A percentile compares a stretch with the other conserved stretches of the same genome.
These are phyloP conservation scores for Yamadazyma triangularis DNA, from an alignment of 1,139 yeast genomes.

Conservation along the genomic window DNA sequence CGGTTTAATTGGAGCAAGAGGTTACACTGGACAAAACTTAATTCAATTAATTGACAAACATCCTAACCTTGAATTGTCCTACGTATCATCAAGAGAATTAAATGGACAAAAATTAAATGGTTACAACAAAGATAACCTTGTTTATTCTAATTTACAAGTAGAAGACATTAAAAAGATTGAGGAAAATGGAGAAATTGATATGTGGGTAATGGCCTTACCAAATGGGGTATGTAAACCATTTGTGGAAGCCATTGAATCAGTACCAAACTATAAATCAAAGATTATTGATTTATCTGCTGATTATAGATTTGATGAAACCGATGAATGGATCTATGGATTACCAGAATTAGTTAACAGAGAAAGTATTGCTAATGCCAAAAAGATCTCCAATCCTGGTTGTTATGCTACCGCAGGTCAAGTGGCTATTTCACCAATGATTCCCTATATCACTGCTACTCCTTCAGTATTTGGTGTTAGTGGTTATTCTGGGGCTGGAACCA, in stretches of 20 bases:
- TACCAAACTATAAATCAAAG: conserved; percentile 56
- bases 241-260: conserved; percentile 85
- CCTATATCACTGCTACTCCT: conserved; percentile 66
- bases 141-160: conserved; percentile 78
- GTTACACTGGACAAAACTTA: conserved; percentile 92
- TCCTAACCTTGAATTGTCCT: conserved; percentile 81
- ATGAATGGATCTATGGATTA: conserved; percentile 89
- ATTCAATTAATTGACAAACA: conserved; percentile 83
- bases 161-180: conserved; percentile 84
- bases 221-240: conserved; percentile 97
- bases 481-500: conserved; percentile 98
- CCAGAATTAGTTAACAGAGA: conserved; percentile 75
- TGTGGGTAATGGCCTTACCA: conserved; percentile 99
- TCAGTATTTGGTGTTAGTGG: conserved; percentile 94
- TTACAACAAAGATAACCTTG: conserved; percentile 74
- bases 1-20: conserved; percentile 97
- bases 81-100: conserved; percentile 94
- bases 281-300: conserved; percentile 94
- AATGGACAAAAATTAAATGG: conserved; percentile 84
- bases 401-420: conserved; percentile 97
- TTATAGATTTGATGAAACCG: conserved; percentile 84
- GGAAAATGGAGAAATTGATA: conserved; percentile 72
- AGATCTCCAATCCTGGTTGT: conserved; percentile 96
- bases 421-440: conserved; percentile 79
- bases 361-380: conserved; percentile 65